Evolutionary conservation across 2,329 filamentous ascomycete genomes (phyloP), one percentile per base, ranked within the genome.

Genomic region (Alternaria sp.): DNA sequence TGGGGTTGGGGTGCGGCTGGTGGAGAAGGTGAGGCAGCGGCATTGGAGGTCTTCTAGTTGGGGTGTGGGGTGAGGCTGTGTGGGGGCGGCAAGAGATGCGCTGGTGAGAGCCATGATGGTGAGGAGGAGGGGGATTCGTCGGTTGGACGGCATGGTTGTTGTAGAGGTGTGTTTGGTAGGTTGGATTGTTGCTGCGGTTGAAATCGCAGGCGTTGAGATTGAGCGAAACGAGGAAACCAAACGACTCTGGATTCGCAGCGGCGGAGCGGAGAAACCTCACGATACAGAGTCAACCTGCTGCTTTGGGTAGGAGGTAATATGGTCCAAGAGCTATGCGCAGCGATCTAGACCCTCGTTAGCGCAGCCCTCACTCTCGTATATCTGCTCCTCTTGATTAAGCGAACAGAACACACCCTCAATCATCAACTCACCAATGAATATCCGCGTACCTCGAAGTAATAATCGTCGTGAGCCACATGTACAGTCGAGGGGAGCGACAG

Each of bases 1-100:
- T 10, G 66, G 28, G 2, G 61, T 66, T 11, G 73, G 71, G 36
- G 54, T 57, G 17, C 69, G 60, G 32, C 66, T 63, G 11, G 68
- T 62, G 8, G 69, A 69, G 54, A 74, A 72, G 21, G 71, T 69
- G 0, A 77, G 50, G 51, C 74, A 77, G 51, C 69, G 69, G 54
- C 74, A 77, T 43, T 70, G 64, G 3, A 76, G 57, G 36, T 70
- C 69, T 45, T 69, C 63, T 12, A 72, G 61, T 40, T 40, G 13
- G 61, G 57, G 23, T 15, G 21, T n/a, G 44, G 44, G 36, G 66
- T 67, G 32, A n/a, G 36, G 8, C 0, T n/a, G 8, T 40, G 67
- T 63, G 5, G 71, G 66, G 0, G 69, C 64, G 12, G 69, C 64
- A 8, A 69, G 44, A 5, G 59, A 52, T 21, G 46, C 36, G 23